Conservation (phyloP, 2,329 filamentous ascomycete genomes). For the Biscogniauxia mediterranea region DNA sequence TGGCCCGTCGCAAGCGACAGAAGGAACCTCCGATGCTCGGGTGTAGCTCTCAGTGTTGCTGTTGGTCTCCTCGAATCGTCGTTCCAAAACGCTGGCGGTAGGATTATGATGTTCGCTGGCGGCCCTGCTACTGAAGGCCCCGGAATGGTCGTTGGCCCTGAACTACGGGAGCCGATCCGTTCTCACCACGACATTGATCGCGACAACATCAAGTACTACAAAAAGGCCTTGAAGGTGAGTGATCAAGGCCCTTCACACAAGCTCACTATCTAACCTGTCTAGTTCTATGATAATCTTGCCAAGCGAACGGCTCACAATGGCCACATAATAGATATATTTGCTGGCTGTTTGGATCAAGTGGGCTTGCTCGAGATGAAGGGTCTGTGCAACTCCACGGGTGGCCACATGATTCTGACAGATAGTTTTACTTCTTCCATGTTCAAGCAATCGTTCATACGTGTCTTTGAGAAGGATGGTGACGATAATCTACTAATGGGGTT, state of each 20-base stretch:
- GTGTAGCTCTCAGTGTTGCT: constrained; percentile 93
- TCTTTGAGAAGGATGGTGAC: constrained; percentile 95
- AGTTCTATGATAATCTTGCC: constrained; percentile 93
- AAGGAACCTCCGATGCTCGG: constrained; percentile 86
- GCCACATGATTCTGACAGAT: constrained; percentile 97
- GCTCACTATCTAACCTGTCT: constrained; percentile 27
- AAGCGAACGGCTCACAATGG: constrained; percentile 96
- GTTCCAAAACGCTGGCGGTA: constrained; percentile 91
- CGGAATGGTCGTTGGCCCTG: constrained; percentile 93
- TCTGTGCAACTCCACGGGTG: constrained; percentile 90
- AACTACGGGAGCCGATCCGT: constrained; percentile 92
- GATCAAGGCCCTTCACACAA: background rate
- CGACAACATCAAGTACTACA: constrained; percentile 99
- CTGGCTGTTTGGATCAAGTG: constrained; percentile 95
- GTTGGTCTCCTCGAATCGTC: constrained; percentile 89
- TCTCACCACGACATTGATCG: constrained; percentile 98
- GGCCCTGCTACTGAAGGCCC: constrained; percentile 94
- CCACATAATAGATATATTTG: constrained; percentile 96
- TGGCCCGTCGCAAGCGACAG: constrained; percentile 96
- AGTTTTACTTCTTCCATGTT: constrained; percentile 99
- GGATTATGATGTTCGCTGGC: constrained; percentile 96
- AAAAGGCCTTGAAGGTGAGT: constrained; percentile 89
- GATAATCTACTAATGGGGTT: constrained; percentile 98
- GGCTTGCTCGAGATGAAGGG: constrained; percentile 98
- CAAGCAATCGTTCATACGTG: constrained; percentile 94